Percentiles rank a stretch among this genome's conserved stretches.
These are phyloP conservation scores for Climacium dendroides DNA, from an alignment of 225 moss, liverwort and hornwort species.

Conservation along the genomic window DNA sequence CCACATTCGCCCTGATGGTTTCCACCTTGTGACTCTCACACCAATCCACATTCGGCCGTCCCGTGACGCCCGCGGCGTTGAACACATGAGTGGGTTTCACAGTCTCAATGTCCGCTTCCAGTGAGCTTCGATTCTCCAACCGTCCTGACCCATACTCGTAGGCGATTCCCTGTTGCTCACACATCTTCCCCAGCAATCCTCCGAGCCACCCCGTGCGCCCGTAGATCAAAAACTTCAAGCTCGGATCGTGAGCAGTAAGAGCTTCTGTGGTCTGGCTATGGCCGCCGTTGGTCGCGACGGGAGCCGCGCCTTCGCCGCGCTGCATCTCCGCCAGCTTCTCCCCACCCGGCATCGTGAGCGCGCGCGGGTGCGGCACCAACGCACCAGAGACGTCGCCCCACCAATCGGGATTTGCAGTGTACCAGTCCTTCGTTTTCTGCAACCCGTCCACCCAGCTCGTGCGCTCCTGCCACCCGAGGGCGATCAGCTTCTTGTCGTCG, in stretches of 20 bases:
- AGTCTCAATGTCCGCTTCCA: slow-evolving; percentile 23
- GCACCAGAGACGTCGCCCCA: slow-evolving; percentile 43
- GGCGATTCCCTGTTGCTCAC: slow-evolving; percentile 19
- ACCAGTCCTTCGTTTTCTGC: slow-evolving; percentile 34
- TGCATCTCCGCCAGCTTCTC: slow-evolving; percentile 26
- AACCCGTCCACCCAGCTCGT: slow-evolving; percentile 29
- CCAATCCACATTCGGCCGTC: slow-evolving; percentile 45
- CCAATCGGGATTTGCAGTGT: slow-evolving; percentile 23
- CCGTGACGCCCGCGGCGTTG: slow-evolving; percentile 43
- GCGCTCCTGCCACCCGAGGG: slow-evolving; percentile 35
- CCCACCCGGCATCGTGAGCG: slow-evolving; percentile 16
- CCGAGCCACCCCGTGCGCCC: slow-evolving; percentile 40
- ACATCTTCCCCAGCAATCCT: slow-evolving; percentile 29
- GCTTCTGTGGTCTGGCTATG: not conserved
- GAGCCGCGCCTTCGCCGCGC: not conserved
- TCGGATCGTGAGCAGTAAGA: not conserved
- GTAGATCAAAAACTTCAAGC: slow-evolving; percentile 30
- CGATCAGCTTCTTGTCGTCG: slow-evolving; percentile 31
- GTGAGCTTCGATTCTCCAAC: slow-evolving; percentile 20
- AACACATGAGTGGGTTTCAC: slow-evolving; percentile 46
- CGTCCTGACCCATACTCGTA: slow-evolving; percentile 39
- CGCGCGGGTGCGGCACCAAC: slow-evolving; percentile 27
- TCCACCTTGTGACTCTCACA: slow-evolving; percentile 52
- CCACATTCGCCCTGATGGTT: slow-evolving; percentile 43
- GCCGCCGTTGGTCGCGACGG: not conserved